A percentile compares a stretch with the other conserved stretches of the same genome.
phyloP scores from a whole-genome alignment of 306 rosid species.

The Potentilla sterilis region DNA sequence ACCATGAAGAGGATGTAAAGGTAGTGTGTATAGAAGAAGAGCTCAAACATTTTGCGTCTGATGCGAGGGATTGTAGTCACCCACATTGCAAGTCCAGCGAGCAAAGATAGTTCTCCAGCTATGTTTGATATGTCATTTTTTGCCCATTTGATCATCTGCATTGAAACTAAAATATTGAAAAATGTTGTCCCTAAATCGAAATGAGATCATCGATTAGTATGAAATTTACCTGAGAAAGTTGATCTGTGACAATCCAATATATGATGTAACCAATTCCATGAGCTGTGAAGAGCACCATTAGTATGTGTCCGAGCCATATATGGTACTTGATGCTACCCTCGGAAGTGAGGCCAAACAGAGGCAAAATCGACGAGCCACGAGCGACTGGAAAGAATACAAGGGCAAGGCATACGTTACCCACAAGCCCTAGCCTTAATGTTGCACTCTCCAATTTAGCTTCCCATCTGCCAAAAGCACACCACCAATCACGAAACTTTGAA shows the following conservation, averaged over 20 bases:
- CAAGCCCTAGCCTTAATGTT: slow-evolving; percentile 43
- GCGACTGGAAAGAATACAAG: slow-evolving; percentile 72
- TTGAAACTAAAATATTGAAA: neutral
- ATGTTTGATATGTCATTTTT: slow-evolving; percentile 46
- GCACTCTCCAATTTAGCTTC: slow-evolving; percentile 38
- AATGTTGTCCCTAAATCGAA: no score
- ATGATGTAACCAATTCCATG: slow-evolving; percentile 53
- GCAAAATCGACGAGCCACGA: slow-evolving; percentile 71
- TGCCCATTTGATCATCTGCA: slow-evolving; percentile 63
- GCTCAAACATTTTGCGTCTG: slow-evolving; percentile 60
- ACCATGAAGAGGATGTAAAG: slow-evolving; percentile 31
- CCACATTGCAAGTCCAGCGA: slow-evolving; percentile 63
- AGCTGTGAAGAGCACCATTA: slow-evolving; percentile 63
- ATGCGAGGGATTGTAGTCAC: slow-evolving; percentile 51
- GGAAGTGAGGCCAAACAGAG: slow-evolving; percentile 61
- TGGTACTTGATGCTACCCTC: slow-evolving; percentile 76
- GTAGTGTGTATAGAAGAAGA: slow-evolving; percentile 71
- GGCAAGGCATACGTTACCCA: slow-evolving; percentile 60
- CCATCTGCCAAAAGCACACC: slow-evolving; percentile 54
- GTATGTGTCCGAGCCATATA: slow-evolving; percentile 71
- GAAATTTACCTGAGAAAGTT: slow-evolving; percentile 40
- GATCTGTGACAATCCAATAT: slow-evolving; percentile 41
- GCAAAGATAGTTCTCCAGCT: slow-evolving; percentile 68
- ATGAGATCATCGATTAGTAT: no score
- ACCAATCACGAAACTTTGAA: neutral